These are phyloP conservation scores for Papiliotrema laurentii DNA, from an alignment of 1,284 basidiomycete genomes.

Conservation along the genomic window DNA sequence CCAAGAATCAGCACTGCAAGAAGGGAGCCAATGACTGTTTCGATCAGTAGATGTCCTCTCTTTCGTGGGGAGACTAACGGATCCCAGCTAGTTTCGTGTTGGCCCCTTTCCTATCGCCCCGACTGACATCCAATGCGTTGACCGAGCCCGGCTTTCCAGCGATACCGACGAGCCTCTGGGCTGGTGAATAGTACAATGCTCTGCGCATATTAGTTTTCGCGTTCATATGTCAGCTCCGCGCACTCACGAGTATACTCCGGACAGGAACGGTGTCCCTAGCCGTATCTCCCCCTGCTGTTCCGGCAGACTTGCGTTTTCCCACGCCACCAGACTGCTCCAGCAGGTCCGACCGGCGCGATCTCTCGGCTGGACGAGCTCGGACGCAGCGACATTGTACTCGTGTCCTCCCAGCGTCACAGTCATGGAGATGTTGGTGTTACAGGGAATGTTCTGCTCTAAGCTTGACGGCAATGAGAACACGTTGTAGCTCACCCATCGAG, in stretches of 20 bases:
- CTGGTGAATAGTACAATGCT: conserved; percentile 31
- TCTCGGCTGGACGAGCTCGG: conserved; percentile 26
- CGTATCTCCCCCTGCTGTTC: conserved; percentile 35
- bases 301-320: conserved; percentile 34
- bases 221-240: not conserved
- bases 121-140: conserved; percentile 23
- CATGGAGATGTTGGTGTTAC: conserved; percentile 33
- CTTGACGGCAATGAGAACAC: no score
- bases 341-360: conserved; percentile 26
- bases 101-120: conserved; percentile 2
- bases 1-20: conserved; percentile 29
- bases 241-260: conserved; percentile 41
- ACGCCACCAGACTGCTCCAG: conserved; percentile 38
- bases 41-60: not conserved
- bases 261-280: conserved; percentile 43
- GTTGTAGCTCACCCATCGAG: conserved; percentile 38
- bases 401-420: conserved; percentile 24
- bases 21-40: conserved; percentile 31
- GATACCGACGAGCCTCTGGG: conserved; percentile 33
- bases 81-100: conserved; percentile 33
- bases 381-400: conserved; percentile 28
- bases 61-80: conserved; percentile 16
- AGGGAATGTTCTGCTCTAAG: conserved; percentile 40
- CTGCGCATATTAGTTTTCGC: no score
- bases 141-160: conserved; percentile 38